A percentile compares a stretch with the other conserved stretches of the same genome.
Conservation (phyloP, 2,329 filamentous ascomycete species). For the Neopestalotiopsis clavispora region DNA sequence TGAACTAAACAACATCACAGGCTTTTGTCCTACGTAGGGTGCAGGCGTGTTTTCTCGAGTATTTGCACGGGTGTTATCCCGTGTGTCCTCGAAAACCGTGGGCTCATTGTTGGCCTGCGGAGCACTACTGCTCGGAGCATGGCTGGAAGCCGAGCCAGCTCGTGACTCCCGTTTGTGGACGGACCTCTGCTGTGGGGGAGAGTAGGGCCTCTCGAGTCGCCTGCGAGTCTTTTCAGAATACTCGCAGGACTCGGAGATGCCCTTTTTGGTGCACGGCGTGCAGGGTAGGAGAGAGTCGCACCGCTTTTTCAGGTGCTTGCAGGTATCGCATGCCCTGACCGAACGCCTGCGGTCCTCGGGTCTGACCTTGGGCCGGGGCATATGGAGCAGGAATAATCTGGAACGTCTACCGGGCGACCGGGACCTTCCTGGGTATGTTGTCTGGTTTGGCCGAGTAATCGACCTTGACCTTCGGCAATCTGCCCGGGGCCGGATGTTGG, state of each 20-base stretch:
- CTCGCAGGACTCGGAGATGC: constrained; percentile 15
- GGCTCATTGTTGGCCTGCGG: constrained; percentile 7
- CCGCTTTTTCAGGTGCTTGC: constrained; percentile 18
- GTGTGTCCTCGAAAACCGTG: constrained; percentile 30
- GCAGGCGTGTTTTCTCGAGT: constrained; percentile 32
- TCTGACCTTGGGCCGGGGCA: constrained; percentile 22
- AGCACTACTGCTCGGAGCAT: constrained; percentile 4
- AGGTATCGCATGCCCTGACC: constrained; percentile 17
- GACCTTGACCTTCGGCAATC: constrained; percentile 8
- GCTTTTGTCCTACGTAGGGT: constrained; percentile 11
- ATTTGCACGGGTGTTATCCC: constrained; percentile 26
- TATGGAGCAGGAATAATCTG: background rate
- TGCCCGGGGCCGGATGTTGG: constrained; percentile 7
- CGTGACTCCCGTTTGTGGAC: background rate
- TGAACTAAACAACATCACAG: constrained; percentile 51
- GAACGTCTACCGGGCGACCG: background rate
- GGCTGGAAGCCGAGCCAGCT: background rate
- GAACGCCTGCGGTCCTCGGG: constrained; percentile 19
- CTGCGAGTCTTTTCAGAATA: constrained; percentile 15
- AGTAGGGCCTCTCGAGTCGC: constrained; percentile 3
- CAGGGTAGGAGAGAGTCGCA: constrained; percentile 18
- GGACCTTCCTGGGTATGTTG: background rate
- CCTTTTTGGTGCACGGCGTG: constrained; percentile 17
- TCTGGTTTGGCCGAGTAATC: constrained; percentile 7
- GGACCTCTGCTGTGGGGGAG: constrained; percentile 8